phyloP scores from a whole-genome alignment of 2,329 filamentous ascomycete species.

The Parascedosporium putredinis region DNA sequence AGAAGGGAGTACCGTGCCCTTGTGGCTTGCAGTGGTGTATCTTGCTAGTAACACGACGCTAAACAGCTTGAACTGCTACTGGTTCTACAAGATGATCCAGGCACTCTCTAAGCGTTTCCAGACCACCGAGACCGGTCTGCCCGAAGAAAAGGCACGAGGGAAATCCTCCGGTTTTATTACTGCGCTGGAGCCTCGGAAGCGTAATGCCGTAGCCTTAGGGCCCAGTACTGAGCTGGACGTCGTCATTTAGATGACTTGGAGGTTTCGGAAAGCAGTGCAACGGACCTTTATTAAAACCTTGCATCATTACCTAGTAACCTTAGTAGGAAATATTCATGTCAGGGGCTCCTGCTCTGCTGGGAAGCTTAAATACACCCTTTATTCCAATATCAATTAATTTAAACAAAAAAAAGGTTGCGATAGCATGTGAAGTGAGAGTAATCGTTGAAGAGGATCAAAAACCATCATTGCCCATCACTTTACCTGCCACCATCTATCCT shows the following conservation, averaged over 20 bases:
- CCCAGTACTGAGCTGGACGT: conserved; percentile 3
- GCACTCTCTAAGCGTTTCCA: conserved; percentile 69
- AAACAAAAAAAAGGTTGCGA: no score
- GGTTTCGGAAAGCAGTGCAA: background rate
- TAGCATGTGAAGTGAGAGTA: no score
- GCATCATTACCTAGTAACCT: no score
- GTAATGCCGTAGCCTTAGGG: background rate
- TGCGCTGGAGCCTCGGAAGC: background rate
- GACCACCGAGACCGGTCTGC: background rate
- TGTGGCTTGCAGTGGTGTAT: conserved; percentile 62
- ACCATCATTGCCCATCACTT: no score
- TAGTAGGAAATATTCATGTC: no score
- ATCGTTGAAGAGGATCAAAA: no score
- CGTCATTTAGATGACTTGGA: background rate
- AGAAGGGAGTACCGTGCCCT: conserved; percentile 42
- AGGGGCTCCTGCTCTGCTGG: no score
- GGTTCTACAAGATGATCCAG: conserved; percentile 80
- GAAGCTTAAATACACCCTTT: no score
- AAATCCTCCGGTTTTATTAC: conserved; percentile 8
- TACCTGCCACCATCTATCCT: background rate
- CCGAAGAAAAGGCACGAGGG: background rate
- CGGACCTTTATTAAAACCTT: no score
- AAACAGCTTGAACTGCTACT: conserved; percentile 71
- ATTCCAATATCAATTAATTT: no score
- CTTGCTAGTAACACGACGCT: conserved; percentile 60